Percentiles rank a stretch among this genome's conserved stretches.
Evolutionary conservation across 306 rosid species (phyloP).

Genomic region (Trifolium repens): DNA sequence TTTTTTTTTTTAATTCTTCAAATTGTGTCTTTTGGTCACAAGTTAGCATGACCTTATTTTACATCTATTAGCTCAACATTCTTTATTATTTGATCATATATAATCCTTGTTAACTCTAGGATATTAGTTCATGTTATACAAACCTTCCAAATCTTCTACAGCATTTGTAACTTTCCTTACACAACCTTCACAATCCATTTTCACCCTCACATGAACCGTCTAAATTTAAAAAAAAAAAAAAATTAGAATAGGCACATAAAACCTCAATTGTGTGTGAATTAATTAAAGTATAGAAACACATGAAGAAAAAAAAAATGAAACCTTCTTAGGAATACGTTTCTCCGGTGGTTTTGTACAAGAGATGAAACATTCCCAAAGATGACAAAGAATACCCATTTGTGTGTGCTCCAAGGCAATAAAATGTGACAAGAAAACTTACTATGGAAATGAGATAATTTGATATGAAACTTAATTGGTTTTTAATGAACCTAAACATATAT

Average conservation of each 20-base stretch:
- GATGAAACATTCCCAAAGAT: slow-evolving; percentile 32
- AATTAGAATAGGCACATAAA: not conserved
- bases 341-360: slow-evolving; percentile 5
- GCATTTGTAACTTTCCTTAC: slow-evolving; percentile 64
- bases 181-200: slow-evolving; percentile 94
- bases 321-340: slow-evolving; percentile 47
- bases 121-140: no score
- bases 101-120: no score
- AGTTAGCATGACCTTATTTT: no score
- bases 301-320: slow-evolving; percentile 8
- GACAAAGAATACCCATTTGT: slow-evolving; percentile 45
- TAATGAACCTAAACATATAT: not conserved
- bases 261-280: not conserved
- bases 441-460: not conserved
- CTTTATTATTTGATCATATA: no score
- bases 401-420: not conserved
- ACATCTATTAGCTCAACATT: no score
- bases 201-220: slow-evolving; percentile 82
- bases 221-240: slow-evolving; percentile 35
- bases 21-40: no score
- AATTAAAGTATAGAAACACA: not conserved
- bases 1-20: no score
- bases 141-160: slow-evolving; percentile 63
- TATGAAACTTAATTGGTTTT: slow-evolving; percentile 3
- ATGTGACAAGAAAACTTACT: slow-evolving; percentile 7